phyloP scores from a whole-genome alignment of 129 eudicot species.

The Saposhnikovia divaricata region DNA sequence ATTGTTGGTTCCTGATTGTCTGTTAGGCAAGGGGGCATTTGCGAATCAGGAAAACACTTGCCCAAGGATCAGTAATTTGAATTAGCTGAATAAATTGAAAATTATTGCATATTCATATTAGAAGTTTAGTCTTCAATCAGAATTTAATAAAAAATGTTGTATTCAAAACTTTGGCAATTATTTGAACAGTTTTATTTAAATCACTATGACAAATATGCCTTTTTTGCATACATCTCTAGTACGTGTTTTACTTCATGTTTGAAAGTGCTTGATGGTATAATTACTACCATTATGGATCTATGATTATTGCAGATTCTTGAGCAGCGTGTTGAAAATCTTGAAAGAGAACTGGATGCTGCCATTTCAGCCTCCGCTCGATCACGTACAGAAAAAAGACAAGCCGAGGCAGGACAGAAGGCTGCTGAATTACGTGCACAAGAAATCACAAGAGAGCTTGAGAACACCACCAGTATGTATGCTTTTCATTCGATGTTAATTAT shows the following conservation, averaged over 20 bases:
- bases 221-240: background rate
- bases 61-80: background rate
- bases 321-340: constrained; percentile 83
- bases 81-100: background rate
- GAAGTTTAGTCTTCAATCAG: background rate
- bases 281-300: constrained; percentile 2
- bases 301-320: constrained; percentile 65
- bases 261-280: constrained; percentile 2
- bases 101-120: background rate
- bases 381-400: constrained; percentile 78
- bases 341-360: constrained; percentile 85
- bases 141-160: background rate
- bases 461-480: constrained; percentile 71
- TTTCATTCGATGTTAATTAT: constrained; percentile 1
- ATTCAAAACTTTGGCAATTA: background rate
- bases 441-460: constrained; percentile 79
- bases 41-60: background rate
- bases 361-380: constrained; percentile 92
- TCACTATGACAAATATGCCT: background rate
- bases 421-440: constrained; percentile 83
- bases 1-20: background rate
- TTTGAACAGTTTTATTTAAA: background rate
- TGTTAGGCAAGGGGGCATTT: background rate
- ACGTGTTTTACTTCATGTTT: background rate
- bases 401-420: constrained; percentile 92